Conservation (phyloP, 1,139 yeast species). For the Diutina scorzettiae region DNA sequence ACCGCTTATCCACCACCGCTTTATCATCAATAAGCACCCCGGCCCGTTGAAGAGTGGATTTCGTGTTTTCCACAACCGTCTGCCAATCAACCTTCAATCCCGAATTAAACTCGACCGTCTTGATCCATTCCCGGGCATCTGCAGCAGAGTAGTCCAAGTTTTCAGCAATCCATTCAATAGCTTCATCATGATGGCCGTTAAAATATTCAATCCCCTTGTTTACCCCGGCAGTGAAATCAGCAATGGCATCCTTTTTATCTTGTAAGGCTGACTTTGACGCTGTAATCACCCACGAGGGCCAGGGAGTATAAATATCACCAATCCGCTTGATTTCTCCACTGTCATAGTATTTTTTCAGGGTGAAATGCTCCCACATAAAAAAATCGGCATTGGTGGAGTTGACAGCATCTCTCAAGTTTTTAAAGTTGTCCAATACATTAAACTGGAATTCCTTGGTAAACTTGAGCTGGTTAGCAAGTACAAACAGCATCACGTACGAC, state of each 20-base stretch:
- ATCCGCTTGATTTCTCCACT: slow-evolving; percentile 64
- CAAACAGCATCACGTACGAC: slow-evolving; percentile 83
- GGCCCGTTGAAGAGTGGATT: slow-evolving; percentile 46
- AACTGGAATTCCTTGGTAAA: slow-evolving; percentile 41
- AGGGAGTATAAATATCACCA: slow-evolving; percentile 87
- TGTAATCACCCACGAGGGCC: slow-evolving; percentile 91
- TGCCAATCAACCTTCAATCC: slow-evolving; percentile 41
- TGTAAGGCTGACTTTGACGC: slow-evolving; percentile 27
- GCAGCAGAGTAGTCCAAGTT: slow-evolving; percentile 65
- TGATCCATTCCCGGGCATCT: slow-evolving; percentile 72
- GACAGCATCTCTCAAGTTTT: slow-evolving; percentile 69
- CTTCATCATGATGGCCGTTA: slow-evolving; percentile 47
- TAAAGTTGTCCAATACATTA: slow-evolving; percentile 55
- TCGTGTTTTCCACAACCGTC: slow-evolving; percentile 43
- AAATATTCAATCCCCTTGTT: slow-evolving; percentile 62
- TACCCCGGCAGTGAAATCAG: slow-evolving; percentile 39
- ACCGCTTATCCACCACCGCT: slow-evolving; percentile 18
- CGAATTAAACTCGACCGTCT: slow-evolving; percentile 55
- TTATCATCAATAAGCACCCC: slow-evolving; percentile 39
- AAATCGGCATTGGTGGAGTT: slow-evolving; percentile 57
- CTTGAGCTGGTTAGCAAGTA: slow-evolving; percentile 50
- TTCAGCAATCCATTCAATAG: slow-evolving; percentile 48
- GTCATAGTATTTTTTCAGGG: slow-evolving; percentile 78
- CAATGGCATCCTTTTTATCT: slow-evolving; percentile 18
- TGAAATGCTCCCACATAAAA: slow-evolving; percentile 93